Evolutionary conservation across 768 basidiomycete species (phyloP), one percentile per base, ranked within the genome.

Genomic region (Tylopilus plumbeoviolaceoides): DNA sequence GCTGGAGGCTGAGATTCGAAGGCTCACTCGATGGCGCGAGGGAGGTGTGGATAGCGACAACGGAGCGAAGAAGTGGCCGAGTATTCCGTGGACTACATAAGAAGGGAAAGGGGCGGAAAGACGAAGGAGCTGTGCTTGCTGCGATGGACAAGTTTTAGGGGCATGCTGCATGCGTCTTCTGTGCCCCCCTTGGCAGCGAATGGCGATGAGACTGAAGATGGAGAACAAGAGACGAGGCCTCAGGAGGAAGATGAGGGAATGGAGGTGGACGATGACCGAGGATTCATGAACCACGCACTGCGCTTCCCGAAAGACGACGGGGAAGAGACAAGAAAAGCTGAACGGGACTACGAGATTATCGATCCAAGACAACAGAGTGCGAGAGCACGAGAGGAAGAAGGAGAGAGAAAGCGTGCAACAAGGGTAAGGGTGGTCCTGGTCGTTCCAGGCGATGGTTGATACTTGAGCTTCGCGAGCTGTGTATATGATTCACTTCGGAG

Each of bases 1-100:
- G 61, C 89, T 98, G 84, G 91, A 98, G 68, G 83, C 82, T 7
- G 89, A 92, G 42, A 88, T 98, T 50, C 85, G 91, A 23, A 86
- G 81, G 55, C 80, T 95, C 7, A 76, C 82, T 27, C 82, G 84
- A 55, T 78, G 76, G 39, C 80, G 78, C 9, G 79, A 76, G 25
- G 75, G 76, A 9, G 74, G 75, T 14, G 77, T 76, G 23, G 84
- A 80, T 40, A 87, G 87, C 60, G 87, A 87, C 30, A 87, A 91
- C 41, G 76, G n/a, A n/a, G 69, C 15, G 76, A 23, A 3, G 23
- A 85, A 84, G 68, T 93, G 27, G 80, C 89, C 6, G 90, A 86
- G 65, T 95, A 95, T 64, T 66, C 84, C 28, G 79, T 21, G 87
- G 80, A 12, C 56, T 81, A 43, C 78, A 82, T 40, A 77, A 73